Conservation (phyloP, 768 basidiomycete species). For the Steccherinum ochraceum region DNA sequence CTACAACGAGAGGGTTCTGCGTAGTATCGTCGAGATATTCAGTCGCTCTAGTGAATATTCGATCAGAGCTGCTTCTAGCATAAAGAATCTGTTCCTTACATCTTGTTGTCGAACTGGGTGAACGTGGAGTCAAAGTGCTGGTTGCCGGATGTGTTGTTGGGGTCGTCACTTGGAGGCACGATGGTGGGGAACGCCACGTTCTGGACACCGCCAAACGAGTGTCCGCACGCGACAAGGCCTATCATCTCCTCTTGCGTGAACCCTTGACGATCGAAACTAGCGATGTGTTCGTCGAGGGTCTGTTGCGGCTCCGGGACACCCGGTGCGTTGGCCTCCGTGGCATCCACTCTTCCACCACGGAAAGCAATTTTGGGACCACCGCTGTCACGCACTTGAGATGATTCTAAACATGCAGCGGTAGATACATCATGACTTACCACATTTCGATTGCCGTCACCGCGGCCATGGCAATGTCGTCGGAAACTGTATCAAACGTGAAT, state of each 20-base stretch:
- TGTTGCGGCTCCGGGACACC: slow-evolving; percentile 41
- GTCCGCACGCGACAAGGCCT: slow-evolving; percentile 43
- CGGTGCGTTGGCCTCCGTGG: slow-evolving; percentile 28
- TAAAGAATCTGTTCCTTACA: slow-evolving; percentile 17
- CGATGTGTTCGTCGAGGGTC: slow-evolving; percentile 30
- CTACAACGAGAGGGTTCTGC: slow-evolving; percentile 31
- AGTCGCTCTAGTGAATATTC: slow-evolving; percentile 32
- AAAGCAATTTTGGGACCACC: slow-evolving; percentile 40
- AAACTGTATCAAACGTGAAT: neutral
- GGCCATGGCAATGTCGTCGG: neutral
- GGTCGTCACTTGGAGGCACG: slow-evolving; percentile 27
- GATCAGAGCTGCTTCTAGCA: neutral
- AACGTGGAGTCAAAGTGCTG: slow-evolving; percentile 35
- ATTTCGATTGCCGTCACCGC: neutral
- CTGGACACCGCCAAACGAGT: slow-evolving; percentile 44
- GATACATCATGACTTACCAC: slow-evolving; percentile 4
- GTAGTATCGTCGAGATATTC: slow-evolving; percentile 36
- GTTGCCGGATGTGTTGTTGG: slow-evolving; percentile 19
- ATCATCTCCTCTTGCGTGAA: slow-evolving; percentile 44
- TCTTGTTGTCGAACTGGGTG: slow-evolving; percentile 33
- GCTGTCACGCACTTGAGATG: no score
- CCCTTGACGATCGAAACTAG: slow-evolving; percentile 36
- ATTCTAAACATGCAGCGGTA: slow-evolving; percentile 28
- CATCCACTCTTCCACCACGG: slow-evolving; percentile 37
- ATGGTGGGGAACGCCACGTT: slow-evolving; percentile 38